Conservation (phyloP, 1,139 yeast genomes). For the Hansenula sp. region DNA sequence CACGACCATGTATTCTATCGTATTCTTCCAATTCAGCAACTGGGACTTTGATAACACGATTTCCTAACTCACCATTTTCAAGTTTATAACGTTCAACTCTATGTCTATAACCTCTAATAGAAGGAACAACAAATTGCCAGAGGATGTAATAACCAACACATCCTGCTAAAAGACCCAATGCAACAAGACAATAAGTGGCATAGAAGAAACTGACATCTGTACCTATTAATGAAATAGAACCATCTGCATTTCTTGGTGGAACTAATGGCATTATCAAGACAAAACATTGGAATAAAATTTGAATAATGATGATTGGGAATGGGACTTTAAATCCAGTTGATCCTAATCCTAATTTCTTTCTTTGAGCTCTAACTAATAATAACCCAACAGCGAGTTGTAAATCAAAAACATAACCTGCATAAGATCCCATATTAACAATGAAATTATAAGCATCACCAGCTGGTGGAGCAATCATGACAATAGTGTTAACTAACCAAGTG, state of each 20-base stretch:
- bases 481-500: slow-evolving; percentile 34
- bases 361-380: slow-evolving; percentile 30
- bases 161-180: slow-evolving; percentile 21
- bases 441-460: slow-evolving; percentile 45
- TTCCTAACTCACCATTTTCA: slow-evolving; percentile 37
- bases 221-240: slow-evolving; percentile 28
- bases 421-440: slow-evolving; percentile 29
- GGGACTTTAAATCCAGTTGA: slow-evolving; percentile 28
- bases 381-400: slow-evolving; percentile 33
- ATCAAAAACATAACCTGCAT: slow-evolving; percentile 34
- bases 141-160: slow-evolving; percentile 32
- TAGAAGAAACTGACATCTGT: slow-evolving; percentile 33
- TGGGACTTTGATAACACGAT: slow-evolving; percentile 34
- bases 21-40: slow-evolving; percentile 39
- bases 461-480: slow-evolving; percentile 40
- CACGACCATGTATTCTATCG: background rate
- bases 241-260: slow-evolving; percentile 31
- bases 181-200: slow-evolving; percentile 25
- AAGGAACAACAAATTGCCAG: slow-evolving; percentile 36
- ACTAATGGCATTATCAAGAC: slow-evolving; percentile 38
- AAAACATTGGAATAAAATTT: slow-evolving; percentile 30
- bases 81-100: slow-evolving; percentile 28
- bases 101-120: slow-evolving; percentile 30
- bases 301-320: slow-evolving; percentile 27
- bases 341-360: slow-evolving; percentile 35